These are phyloP conservation scores for Ephemerocybe angulata DNA, from an alignment of 768 basidiomycete genomes.

Conservation along the genomic window DNA sequence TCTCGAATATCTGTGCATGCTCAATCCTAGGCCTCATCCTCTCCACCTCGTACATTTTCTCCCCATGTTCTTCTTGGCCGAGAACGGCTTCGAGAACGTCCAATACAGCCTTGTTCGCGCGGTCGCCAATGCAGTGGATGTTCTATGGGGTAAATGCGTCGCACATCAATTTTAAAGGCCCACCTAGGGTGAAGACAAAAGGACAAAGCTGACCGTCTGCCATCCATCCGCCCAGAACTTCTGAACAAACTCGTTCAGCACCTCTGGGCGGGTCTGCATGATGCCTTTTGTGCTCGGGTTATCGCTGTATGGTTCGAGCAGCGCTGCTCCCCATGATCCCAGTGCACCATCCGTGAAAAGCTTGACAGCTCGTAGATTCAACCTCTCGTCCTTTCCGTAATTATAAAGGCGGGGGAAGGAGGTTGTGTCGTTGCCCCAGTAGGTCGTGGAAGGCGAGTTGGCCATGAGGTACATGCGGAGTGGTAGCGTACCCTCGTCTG, in stretches of 20 bases:
- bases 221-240: slow-evolving; percentile 71
- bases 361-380: slow-evolving; percentile 67
- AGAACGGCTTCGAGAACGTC: slow-evolving; percentile 67
- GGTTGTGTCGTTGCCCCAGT: slow-evolving; percentile 53
- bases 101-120: slow-evolving; percentile 78
- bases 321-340: slow-evolving; percentile 88
- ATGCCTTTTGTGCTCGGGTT: slow-evolving; percentile 68
- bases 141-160: no score
- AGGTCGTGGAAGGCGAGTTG: slow-evolving; percentile 21
- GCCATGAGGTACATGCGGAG: slow-evolving; percentile 2
- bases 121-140: slow-evolving; percentile 88
- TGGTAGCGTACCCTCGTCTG: background rate
- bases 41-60: slow-evolving; percentile 31
- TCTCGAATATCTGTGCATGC: slow-evolving; percentile 86
- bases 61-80: slow-evolving; percentile 25
- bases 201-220: slow-evolving; percentile 64
- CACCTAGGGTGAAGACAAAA: background rate
- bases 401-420: background rate
- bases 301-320: slow-evolving; percentile 73
- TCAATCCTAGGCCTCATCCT: slow-evolving; percentile 78
- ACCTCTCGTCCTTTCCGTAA: slow-evolving; percentile 1
- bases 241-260: slow-evolving; percentile 50
- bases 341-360: slow-evolving; percentile 75
- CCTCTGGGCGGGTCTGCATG: slow-evolving; percentile 57
- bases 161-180: no score